These are phyloP conservation scores for Hemisphaericaspora nanyangensis DNA, from an alignment of 805 yeast genomes.

Conservation along the genomic window DNA sequence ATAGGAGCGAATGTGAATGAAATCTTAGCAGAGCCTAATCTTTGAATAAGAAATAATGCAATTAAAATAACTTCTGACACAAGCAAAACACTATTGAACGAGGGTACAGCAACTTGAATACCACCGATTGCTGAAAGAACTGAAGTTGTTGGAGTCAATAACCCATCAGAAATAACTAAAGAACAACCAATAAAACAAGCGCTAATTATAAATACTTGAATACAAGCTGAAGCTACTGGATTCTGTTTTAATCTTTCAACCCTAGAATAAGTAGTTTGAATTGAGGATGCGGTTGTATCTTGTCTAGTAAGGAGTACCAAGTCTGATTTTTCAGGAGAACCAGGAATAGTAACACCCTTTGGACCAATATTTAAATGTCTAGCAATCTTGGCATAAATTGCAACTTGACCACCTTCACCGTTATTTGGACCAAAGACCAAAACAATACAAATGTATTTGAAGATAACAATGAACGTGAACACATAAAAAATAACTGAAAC, in stretches of 20 bases:
- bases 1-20: slow-evolving; percentile 52
- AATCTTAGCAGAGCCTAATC: slow-evolving; percentile 48
- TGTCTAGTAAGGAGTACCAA: slow-evolving; percentile 29
- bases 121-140: slow-evolving; percentile 57
- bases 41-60: slow-evolving; percentile 43
- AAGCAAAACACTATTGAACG: slow-evolving; percentile 41
- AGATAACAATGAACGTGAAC: slow-evolving; percentile 49
- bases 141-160: slow-evolving; percentile 62
- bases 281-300: slow-evolving; percentile 30
- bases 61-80: slow-evolving; percentile 48
- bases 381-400: slow-evolving; percentile 58
- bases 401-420: slow-evolving; percentile 63
- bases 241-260: slow-evolving; percentile 15
- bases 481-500: slow-evolving; percentile 52
- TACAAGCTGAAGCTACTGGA: slow-evolving; percentile 22
- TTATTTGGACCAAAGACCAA: slow-evolving; percentile 50
- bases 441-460: slow-evolving; percentile 50
- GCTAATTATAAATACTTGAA: slow-evolving; percentile 29
- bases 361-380: slow-evolving; percentile 46
- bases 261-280: slow-evolving; percentile 10
- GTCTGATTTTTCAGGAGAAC: slow-evolving; percentile 29
- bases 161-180: slow-evolving; percentile 55
- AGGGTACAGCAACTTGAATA: slow-evolving; percentile 49
- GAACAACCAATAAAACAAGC: slow-evolving; percentile 52
- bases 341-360: slow-evolving; percentile 41